These are phyloP conservation scores for Penicillium sp. DNA, from an alignment of 2,329 filamentous ascomycete genomes.

Conservation along the genomic window DNA sequence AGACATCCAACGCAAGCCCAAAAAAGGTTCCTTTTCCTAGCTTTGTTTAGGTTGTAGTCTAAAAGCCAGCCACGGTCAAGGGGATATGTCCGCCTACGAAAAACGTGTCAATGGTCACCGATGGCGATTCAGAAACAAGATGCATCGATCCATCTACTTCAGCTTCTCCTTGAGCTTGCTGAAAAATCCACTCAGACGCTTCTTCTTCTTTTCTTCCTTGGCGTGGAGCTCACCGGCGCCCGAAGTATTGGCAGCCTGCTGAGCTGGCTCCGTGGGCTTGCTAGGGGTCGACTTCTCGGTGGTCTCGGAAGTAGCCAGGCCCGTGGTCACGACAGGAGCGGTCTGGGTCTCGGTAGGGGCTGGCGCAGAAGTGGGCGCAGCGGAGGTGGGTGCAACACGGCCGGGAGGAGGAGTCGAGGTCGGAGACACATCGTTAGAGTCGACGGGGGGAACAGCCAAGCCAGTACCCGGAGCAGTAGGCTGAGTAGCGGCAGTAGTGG, in stretches of 20 bases:
- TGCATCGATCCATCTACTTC: slow-evolving; percentile 31
- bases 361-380: slow-evolving; percentile 11
- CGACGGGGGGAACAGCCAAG: slow-evolving; percentile 11
- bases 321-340: slow-evolving; percentile 21
- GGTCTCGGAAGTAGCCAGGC: slow-evolving; percentile 15
- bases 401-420: slow-evolving; percentile 27
- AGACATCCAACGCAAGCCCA: slow-evolving; percentile 3
- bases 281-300: slow-evolving; percentile 24
- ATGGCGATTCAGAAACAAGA: too few relatives aligned
- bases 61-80: not conserved
- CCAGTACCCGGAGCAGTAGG: slow-evolving; percentile 37
- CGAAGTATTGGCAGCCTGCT: slow-evolving; percentile 16
- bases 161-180: slow-evolving; percentile 57
- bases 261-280: slow-evolving; percentile 15
- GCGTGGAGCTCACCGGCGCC: slow-evolving; percentile 27
- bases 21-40: not conserved
- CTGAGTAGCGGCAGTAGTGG: slow-evolving; percentile 40
- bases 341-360: slow-evolving; percentile 5
- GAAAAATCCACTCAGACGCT: slow-evolving; percentile 64
- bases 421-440: slow-evolving; percentile 31
- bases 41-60: not conserved
- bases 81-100: not conserved
- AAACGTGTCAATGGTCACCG: not conserved
- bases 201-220: slow-evolving; percentile 63
- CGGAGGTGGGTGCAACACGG: slow-evolving; percentile 14